Conservation (phyloP, 2,329 filamentous ascomycete genomes). For the Ascochyta pisi region DNA sequence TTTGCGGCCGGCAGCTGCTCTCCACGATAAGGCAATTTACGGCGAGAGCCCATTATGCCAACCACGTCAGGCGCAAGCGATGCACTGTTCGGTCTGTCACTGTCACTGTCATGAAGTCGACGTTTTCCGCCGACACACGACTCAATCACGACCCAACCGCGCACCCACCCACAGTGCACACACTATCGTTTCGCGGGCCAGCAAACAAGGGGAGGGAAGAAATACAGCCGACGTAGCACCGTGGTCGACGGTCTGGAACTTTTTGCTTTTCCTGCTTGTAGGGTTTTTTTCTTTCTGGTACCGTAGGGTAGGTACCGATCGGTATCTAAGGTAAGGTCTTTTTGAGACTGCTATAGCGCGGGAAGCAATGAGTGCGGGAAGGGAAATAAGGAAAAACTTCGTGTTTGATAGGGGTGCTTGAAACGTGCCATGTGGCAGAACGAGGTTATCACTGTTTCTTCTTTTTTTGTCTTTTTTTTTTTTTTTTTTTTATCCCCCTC, state of each 20-base stretch:
- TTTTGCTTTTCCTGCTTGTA: too few species aligned
- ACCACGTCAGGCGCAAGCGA: constrained; percentile 5
- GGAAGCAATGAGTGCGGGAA: too few species aligned
- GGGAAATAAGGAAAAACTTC: too few species aligned
- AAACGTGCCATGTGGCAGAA: too few species aligned
- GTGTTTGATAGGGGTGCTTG: too few species aligned
- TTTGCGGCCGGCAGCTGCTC: constrained; percentile 3
- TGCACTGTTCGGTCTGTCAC: constrained; percentile 8
- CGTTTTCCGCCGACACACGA: constrained; percentile 1
- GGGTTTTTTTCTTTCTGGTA: too few species aligned
- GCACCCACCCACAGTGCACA: background rate
- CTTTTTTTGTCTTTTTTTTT: too few species aligned
- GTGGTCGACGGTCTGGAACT: background rate
- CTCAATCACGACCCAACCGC: background rate
- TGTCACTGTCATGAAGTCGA: constrained; percentile 5
- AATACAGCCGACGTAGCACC: background rate
- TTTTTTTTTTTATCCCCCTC: too few species aligned
- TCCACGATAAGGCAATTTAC: constrained; percentile 5
- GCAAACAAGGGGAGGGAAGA: background rate
- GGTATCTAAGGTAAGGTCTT: too few species aligned
- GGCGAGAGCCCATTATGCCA: background rate
- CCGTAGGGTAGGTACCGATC: too few species aligned
- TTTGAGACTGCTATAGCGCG: too few species aligned
- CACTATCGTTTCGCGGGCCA: constrained; percentile 10
- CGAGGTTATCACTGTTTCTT: too few species aligned